These are phyloP conservation scores for Acanthamoeba culbertsoni DNA, from an alignment of 208 protist genomes.

Conservation along the genomic window DNA sequence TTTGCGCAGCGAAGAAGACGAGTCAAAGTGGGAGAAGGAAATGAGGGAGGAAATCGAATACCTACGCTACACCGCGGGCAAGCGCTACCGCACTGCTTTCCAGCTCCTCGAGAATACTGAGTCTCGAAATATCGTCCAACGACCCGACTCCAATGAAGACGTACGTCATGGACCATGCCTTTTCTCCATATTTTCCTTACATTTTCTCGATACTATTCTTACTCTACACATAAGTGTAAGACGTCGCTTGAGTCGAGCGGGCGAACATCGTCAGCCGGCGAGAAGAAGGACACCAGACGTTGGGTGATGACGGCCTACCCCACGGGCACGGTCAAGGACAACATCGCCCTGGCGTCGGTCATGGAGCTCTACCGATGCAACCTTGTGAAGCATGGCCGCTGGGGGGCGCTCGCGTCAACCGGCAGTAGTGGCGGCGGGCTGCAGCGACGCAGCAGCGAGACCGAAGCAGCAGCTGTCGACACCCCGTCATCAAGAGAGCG, in stretches of 20 bases:
- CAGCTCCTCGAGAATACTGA: slow-evolving; percentile 14
- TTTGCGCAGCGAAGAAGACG: not conserved
- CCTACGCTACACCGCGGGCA: not conserved
- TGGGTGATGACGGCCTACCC: slow-evolving; percentile 43
- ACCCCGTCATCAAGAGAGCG: not conserved
- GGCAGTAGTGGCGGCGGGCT: not conserved
- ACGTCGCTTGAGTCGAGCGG: not conserved
- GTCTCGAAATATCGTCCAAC: not conserved
- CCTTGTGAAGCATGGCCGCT: not conserved
- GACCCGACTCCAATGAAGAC: not conserved
- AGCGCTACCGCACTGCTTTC: slow-evolving; percentile 45
- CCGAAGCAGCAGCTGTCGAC: not conserved
- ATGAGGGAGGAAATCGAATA: slow-evolving; percentile 4
- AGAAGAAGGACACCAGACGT: slow-evolving; percentile 17
- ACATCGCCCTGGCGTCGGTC: not conserved
- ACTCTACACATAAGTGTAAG: not conserved
- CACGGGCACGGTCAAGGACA: not conserved
- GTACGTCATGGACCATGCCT: not conserved
- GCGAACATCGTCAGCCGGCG: not conserved
- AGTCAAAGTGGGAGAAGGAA: not conserved
- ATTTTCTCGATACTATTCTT: too few species aligned
- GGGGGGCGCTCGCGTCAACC: not conserved
- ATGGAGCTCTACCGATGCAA: slow-evolving; percentile 51
- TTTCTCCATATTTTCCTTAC: too few species aligned
- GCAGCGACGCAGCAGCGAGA: not conserved